Percentiles rank a stretch among this genome's conserved stretches.
Evolutionary conservation across 2,329 filamentous ascomycete species (phyloP).

Genomic region (Aaosphaeria pasadenensis): DNA sequence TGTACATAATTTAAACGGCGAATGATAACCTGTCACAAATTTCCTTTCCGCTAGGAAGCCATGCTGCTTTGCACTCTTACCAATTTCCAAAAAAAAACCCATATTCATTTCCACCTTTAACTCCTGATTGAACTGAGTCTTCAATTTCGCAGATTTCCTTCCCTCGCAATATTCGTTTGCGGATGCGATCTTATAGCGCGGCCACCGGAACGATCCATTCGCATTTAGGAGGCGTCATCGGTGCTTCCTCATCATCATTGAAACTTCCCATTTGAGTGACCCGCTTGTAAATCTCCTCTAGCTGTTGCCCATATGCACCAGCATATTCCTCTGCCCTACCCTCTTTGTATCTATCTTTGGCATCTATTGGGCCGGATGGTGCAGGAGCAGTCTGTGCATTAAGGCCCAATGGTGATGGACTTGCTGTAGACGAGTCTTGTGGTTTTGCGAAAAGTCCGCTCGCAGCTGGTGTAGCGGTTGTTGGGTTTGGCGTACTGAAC

Average conservation of each 20-base stretch:
- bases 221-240: conserved; percentile 71
- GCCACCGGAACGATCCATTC: conserved; percentile 58
- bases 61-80: no score
- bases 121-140: no score
- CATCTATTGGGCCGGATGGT: conserved; percentile 15
- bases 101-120: no score
- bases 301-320: conserved; percentile 49
- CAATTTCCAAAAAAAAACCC: no score
- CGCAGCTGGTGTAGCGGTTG: conserved; percentile 4
- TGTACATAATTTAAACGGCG: no score
- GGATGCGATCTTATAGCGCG: neutral
- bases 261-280: conserved; percentile 67
- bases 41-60: no score
- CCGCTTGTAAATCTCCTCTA: conserved; percentile 61
- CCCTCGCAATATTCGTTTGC: no score
- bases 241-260: conserved; percentile 66
- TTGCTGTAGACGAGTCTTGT: conserved; percentile 6
- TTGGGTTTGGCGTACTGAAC: conserved; percentile 27
- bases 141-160: no score
- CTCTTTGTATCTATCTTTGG: conserved; percentile 56
- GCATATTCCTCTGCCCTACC: conserved; percentile 57
- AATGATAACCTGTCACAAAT: no score
- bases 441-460: conserved; percentile 22
- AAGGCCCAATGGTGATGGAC: conserved; percentile 7
- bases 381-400: neutral